phyloP scores from a whole-genome alignment of 1,139 yeast species.

The Geotrichum fermentans region DNA sequence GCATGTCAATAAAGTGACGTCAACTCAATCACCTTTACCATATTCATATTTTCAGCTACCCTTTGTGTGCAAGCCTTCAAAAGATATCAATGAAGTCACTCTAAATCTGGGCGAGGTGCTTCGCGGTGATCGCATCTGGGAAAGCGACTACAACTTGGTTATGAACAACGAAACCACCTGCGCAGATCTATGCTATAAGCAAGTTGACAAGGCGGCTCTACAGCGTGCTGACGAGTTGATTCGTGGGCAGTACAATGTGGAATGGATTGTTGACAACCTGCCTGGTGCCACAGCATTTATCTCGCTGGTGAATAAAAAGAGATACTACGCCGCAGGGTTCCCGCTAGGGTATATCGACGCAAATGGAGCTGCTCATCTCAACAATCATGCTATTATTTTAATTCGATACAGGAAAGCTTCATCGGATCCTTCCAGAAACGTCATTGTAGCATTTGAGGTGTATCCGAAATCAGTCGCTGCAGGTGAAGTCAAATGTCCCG shows the following conservation, averaged over 20 bases:
- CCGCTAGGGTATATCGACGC: constrained; percentile 65
- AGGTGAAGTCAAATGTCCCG: constrained; percentile 38
- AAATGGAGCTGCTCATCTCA: constrained; percentile 53
- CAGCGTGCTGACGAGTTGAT: constrained; percentile 58
- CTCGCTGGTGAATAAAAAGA: constrained; percentile 52
- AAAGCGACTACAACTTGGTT: constrained; percentile 58
- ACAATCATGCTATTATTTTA: constrained; percentile 79
- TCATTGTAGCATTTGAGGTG: constrained; percentile 86
- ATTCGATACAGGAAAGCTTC: constrained; percentile 64
- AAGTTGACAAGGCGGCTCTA: constrained; percentile 48
- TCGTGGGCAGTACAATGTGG: constrained; percentile 66
- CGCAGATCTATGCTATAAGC: constrained; percentile 59
- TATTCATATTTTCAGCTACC: constrained; percentile 72
- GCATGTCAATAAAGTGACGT: constrained; percentile 70
- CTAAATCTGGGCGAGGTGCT: constrained; percentile 72
- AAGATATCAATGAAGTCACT: constrained; percentile 53
- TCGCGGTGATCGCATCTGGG: constrained; percentile 76
- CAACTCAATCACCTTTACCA: constrained; percentile 74
- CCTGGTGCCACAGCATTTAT: constrained; percentile 89
- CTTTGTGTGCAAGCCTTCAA: constrained; percentile 71
- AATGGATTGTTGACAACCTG: constrained; percentile 78
- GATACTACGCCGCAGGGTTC: constrained; percentile 83
- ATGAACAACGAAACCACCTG: constrained; percentile 66
- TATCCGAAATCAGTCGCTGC: constrained; percentile 72
- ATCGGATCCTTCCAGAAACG: constrained; percentile 39